A percentile compares a stretch with the other conserved stretches of the same genome.
Conservation (phyloP, 306 rosid genomes). For the Lathyrus aphaca region DNA sequence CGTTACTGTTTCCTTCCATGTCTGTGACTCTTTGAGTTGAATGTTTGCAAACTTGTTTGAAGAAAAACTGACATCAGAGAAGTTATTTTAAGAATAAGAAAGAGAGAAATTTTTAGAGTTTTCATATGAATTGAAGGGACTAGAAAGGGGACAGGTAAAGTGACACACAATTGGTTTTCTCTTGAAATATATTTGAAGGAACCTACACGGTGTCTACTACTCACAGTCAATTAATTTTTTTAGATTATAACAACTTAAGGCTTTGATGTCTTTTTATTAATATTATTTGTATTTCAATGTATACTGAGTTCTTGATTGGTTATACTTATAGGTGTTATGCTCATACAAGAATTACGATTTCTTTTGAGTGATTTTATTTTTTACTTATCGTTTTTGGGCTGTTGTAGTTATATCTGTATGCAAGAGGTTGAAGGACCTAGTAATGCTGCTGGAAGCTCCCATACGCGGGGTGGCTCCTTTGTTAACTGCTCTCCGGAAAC, state of each 20-base stretch:
- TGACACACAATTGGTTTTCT: background rate
- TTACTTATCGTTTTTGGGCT: background rate
- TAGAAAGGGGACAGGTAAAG: background rate
- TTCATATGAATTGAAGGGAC: slow-evolving; percentile 1
- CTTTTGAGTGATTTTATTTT: background rate
- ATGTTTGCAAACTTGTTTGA: background rate
- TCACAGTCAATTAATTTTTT: background rate
- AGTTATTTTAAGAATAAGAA: slow-evolving; percentile 5
- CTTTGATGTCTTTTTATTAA: background rate
- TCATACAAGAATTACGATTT: slow-evolving; percentile 5
- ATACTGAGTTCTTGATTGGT: background rate
- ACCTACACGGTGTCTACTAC: background rate
- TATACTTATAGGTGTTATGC: background rate
- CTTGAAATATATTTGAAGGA: slow-evolving; percentile 1
- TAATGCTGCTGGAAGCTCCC: slow-evolving; percentile 75
- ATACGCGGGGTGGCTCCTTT: slow-evolving; percentile 84
- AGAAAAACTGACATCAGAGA: background rate
- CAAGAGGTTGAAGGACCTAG: slow-evolving; percentile 76
- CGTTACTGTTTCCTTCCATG: background rate
- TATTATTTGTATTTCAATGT: slow-evolving; percentile 1
- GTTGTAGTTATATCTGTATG: slow-evolving; percentile 77
- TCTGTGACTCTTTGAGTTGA: background rate
- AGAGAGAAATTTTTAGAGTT: background rate
- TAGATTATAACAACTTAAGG: background rate
- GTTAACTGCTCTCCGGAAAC: slow-evolving; percentile 70